Evolutionary conservation across 805 yeast species (phyloP), one percentile per base, ranked within the genome.

Genomic region (Candida jianshihensis): DNA sequence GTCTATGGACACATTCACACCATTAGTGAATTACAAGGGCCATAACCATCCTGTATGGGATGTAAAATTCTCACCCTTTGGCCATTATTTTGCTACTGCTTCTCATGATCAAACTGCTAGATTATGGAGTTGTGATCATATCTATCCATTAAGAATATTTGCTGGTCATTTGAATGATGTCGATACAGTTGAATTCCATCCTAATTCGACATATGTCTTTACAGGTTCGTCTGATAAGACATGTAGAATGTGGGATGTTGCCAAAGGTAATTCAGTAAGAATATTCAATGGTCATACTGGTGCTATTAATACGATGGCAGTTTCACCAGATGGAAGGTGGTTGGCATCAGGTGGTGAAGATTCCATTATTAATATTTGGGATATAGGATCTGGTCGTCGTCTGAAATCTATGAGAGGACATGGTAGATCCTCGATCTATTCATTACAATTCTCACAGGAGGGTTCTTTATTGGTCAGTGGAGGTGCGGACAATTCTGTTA

Each of bases 21-120:
- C 94, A 2, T 68, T 92, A 33, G 98, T 92, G 1, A 75, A 88
- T n/a, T 92, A 92, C 63, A 87, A 86, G 57, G 97, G 97, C 8
- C 99, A 92, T 56, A 86, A 80, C 51, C 94, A 86, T 48, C 97
- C 98, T 1, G 83, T 92, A 19, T 92, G 98, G 98, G 97, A 92
- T 56, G 97, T 92, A 7, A 75, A 82, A 49, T 92, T 87, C 54
- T 80, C 95, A 3, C 98, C 98, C 3, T 65, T 84, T 50, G 98
- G 98, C 5, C 97, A 92, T 62, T 92, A 92, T 63, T 92, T 92
- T 60, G 96, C 94, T n/a, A 89, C 97, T 0, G 96, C 94, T 0
- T 86, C 96, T 3, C 96, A 89, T 55, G 99, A 92, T 56, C 97
- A 89, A 58, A 92, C 98, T 0, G 97, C 97, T 1, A 73, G 97